Base-by-base conservation (phyloP, 2,329 filamentous ascomycete genomes). In the Aspergillus ochraceoroseus region DNA sequence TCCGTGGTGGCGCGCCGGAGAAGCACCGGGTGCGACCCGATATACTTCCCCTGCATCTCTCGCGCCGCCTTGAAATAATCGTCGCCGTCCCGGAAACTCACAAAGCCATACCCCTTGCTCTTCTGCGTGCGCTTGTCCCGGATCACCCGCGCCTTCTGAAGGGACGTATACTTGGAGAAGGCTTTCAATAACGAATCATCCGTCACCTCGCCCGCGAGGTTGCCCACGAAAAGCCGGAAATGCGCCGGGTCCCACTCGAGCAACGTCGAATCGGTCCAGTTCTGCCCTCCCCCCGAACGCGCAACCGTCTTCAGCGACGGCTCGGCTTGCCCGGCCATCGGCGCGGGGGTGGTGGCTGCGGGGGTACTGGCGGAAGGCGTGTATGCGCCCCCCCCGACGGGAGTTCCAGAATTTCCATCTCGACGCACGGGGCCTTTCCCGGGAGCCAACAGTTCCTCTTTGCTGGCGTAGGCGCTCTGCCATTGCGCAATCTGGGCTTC, bases 21-120 rank as follows among this genome's bases (percentile, higher is more conserved):
- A 17, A 86, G 72, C 18, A 95, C 86, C 0, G 92, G 92, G 65
- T 96, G 92, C 63, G 88, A 95, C 57, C 94, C 90, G 61, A 98
- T 96, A 67, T 98, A 98, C 70, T 98, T 96, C 55, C 89, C 89
- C 58, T 95, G 86, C 92, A 96, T 96, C 70, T 96, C 90, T 69
- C 92, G 88, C 56, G 88, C 90, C 1, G 92, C 90, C 57, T 87
- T 80, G 73, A 98, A 96, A 64, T 94, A 96, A 59, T 95, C 89
- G 63, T 98, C 92, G 19, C 88, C 86, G 60, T 95, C 86, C 56
- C 82, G 84, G 68, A 98, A 96, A 65, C 87, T 92, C 41, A 98
- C 89, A 59, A 98, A 98, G 2, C 92, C 92, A 61, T 87, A 98
- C 0, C 90, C 92, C 63, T 92, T 94, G 58, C 86, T 94, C 70